Evolutionary conservation across 2,329 filamentous ascomycete species (phyloP).

Genomic region (Aspergillus phoenicis): DNA sequence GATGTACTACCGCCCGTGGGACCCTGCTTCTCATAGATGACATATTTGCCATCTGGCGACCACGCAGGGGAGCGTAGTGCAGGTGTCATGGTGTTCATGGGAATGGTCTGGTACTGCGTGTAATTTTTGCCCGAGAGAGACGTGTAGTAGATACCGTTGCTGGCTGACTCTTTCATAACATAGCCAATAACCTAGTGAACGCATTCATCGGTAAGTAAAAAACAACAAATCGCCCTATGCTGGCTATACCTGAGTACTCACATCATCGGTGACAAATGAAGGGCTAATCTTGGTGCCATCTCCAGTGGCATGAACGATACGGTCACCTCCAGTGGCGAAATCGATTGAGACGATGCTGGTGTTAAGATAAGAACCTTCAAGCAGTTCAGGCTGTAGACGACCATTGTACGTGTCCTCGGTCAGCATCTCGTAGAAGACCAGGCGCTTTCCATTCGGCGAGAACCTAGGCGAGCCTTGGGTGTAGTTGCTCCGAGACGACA

Average conservation of each 20-base stretch:
- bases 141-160: slow-evolving; percentile 36
- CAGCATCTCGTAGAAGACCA: slow-evolving; percentile 46
- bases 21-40: slow-evolving; percentile 28
- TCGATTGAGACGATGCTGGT: slow-evolving; percentile 39
- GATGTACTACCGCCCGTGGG: slow-evolving; percentile 18
- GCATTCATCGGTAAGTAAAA: too few relatives aligned
- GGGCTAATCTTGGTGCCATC: too few relatives aligned
- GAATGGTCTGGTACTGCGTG: too few relatives aligned
- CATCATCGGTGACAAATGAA: too few relatives aligned
- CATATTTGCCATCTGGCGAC: slow-evolving; percentile 36
- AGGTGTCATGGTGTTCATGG: slow-evolving; percentile 9
- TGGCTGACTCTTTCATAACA: slow-evolving; percentile 21
- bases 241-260: too few relatives aligned
- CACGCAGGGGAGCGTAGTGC: slow-evolving; percentile 28
- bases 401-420: slow-evolving; percentile 43
- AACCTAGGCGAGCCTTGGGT: slow-evolving; percentile 44
- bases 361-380: slow-evolving; percentile 15
- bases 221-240: too few relatives aligned
- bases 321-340: slow-evolving; percentile 42
- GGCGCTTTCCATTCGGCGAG: slow-evolving; percentile 38
- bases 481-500: slow-evolving; percentile 38
- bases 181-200: slow-evolving; percentile 17
- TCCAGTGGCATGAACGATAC: slow-evolving; percentile 18
- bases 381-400: slow-evolving; percentile 29
- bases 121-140: too few relatives aligned